Percentiles rank a stretch among this genome's conserved stretches.
Evolutionary conservation across 140 eudicot genomes (phyloP).

Genomic region (Ambrosia hybrid): DNA sequence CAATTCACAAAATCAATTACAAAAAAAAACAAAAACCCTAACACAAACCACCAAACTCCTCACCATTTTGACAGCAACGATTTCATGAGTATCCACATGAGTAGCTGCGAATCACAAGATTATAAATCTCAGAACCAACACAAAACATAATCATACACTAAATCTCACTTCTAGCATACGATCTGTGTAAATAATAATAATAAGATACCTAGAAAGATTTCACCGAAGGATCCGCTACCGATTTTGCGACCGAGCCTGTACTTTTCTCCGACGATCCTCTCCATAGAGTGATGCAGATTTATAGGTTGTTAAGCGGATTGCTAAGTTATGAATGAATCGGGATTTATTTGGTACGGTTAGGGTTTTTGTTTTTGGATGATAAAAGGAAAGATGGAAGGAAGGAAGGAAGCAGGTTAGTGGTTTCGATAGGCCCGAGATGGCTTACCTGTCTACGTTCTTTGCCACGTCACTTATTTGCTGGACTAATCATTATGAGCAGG

Average conservation of each 20-base stretch:
- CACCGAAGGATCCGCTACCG: slow-evolving; percentile 90
- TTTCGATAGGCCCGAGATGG: slow-evolving; percentile 18
- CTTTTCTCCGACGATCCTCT: slow-evolving; percentile 73
- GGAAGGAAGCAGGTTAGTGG: not conserved
- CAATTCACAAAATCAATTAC: not conserved
- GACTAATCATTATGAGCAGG: not conserved
- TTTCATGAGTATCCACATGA: slow-evolving; percentile 75
- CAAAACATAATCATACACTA: no score
- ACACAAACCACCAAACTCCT: no score
- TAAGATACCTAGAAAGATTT: slow-evolving; percentile 61
- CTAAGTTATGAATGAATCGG: not conserved
- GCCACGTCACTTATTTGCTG: slow-evolving; percentile 23
- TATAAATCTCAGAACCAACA: no score
- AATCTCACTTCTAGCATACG: no score
- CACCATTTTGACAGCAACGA: slow-evolving; percentile 87
- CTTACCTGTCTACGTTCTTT: slow-evolving; percentile 19
- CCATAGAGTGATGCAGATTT: slow-evolving; percentile 42
- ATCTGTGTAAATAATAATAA: no score
- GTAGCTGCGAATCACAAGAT: slow-evolving; percentile 63
- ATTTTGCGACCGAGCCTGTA: slow-evolving; percentile 83
- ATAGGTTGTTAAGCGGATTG: not conserved
- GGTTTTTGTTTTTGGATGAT: slow-evolving; percentile 24
- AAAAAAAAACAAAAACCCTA: not conserved
- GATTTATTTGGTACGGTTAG: slow-evolving; percentile 2
- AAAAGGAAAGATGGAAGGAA: no score